Percentiles rank a stretch among this genome's conserved stretches.
These are phyloP conservation scores for Acanthamoeba culbertsoni DNA, from an alignment of 208 protist species.

Conservation along the genomic window DNA sequence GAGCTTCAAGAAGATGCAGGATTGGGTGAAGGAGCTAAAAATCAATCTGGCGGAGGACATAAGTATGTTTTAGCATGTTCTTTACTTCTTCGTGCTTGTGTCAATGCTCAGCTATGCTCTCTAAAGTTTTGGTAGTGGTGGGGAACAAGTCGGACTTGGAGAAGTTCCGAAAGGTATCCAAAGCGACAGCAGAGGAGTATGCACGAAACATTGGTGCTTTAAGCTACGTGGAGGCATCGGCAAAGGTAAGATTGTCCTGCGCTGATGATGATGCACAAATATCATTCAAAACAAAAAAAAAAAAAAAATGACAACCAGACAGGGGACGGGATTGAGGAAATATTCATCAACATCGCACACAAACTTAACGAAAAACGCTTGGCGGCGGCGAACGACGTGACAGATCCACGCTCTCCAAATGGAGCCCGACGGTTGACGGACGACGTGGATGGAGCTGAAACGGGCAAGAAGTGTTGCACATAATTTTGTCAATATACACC, in stretches of 20 bases:
- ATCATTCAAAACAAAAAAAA: too few relatives aligned
- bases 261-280: too few relatives aligned
- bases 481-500: background rate
- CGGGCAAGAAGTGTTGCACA: constrained; percentile 25
- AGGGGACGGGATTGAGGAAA: constrained; percentile 16
- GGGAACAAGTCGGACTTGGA: constrained; percentile 37
- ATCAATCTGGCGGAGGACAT: constrained; percentile 35
- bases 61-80: background rate
- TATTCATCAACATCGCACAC: constrained; percentile 23
- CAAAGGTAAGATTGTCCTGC: too few relatives aligned
- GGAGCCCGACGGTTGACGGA: background rate
- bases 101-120: background rate
- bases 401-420: background rate
- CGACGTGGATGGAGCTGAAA: background rate
- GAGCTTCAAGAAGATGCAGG: constrained; percentile 20
- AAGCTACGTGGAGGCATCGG: constrained; percentile 17
- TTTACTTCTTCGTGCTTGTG: background rate
- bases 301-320: background rate
- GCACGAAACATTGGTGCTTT: constrained; percentile 23
- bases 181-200: background rate
- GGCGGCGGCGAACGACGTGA: background rate
- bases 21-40: constrained; percentile 24
- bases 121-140: constrained; percentile 37
- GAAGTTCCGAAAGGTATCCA: constrained; percentile 45
- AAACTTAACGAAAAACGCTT: constrained; percentile 39